Conservation (phyloP, 345 rosid species). For the Carallia pectinifolia region DNA sequence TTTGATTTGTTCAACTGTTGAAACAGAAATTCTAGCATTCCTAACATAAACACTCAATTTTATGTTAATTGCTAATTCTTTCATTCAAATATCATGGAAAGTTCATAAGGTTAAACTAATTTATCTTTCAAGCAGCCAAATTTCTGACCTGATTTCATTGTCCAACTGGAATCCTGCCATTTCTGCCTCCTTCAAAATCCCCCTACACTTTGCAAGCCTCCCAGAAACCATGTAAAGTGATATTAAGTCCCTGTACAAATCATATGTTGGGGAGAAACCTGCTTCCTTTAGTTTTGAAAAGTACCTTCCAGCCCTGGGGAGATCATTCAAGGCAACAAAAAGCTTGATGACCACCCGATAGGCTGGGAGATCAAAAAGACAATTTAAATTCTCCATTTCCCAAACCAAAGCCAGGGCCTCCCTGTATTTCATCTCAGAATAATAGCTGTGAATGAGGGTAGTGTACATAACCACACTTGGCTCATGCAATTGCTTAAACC, state of each 20-base stretch:
- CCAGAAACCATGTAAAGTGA: conserved; percentile 45
- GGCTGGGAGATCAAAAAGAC: too few species aligned
- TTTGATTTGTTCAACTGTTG: too few species aligned
- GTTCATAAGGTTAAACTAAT: too few species aligned
- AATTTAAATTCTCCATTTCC: too few species aligned
- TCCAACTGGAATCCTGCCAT: conserved; percentile 68
- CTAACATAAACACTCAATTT: too few species aligned
- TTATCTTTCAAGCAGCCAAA: not conserved
- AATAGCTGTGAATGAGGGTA: conserved; percentile 47
- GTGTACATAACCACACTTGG: conserved; percentile 66
- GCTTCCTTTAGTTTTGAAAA: conserved; percentile 89
- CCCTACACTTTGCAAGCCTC: conserved; percentile 60
- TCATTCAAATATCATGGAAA: too few species aligned
- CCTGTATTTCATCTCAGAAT: conserved; percentile 51
- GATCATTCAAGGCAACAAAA: conserved; percentile 41
- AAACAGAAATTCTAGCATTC: too few species aligned
- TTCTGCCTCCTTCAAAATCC: conserved; percentile 22
- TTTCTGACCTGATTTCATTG: not conserved
- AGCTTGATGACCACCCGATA: conserved; percentile 50
- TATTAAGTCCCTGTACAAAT: conserved; percentile 55
- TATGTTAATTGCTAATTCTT: too few species aligned
- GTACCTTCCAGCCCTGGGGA: conserved; percentile 62
- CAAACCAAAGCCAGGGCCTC: conserved; percentile 48
- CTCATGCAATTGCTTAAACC: conserved; percentile 62
- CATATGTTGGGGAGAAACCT: conserved; percentile 79